Percentiles rank a stretch among this genome's conserved stretches.
Evolutionary conservation across 2,329 filamentous ascomycete genomes (phyloP).

Genomic region (Aspergillus tanneri): DNA sequence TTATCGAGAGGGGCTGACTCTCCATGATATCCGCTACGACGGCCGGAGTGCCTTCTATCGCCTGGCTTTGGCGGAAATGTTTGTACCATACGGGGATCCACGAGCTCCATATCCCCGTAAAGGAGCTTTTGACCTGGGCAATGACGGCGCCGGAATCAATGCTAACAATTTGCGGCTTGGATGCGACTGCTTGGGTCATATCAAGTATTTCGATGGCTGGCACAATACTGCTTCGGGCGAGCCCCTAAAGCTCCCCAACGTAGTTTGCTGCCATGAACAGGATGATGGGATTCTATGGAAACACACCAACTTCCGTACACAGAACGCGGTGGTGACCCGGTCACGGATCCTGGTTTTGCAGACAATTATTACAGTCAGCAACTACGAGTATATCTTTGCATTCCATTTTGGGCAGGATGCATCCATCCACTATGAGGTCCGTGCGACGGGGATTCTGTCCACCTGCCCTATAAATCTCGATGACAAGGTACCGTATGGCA

Average conservation of each 20-base stretch:
- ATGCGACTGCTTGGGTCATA: slow-evolving; percentile 47
- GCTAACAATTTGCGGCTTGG: slow-evolving; percentile 45
- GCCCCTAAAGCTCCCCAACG: slow-evolving; percentile 42
- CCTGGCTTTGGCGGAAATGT: slow-evolving; percentile 46
- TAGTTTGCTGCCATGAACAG: slow-evolving; percentile 44
- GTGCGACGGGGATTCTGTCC: slow-evolving; percentile 49
- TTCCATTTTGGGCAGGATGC: slow-evolving; percentile 46
- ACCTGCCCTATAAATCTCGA: slow-evolving; percentile 39
- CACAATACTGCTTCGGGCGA: slow-evolving; percentile 36
- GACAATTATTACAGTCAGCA: slow-evolving; percentile 43
- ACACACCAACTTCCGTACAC: slow-evolving; percentile 41
- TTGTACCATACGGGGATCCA: slow-evolving; percentile 47
- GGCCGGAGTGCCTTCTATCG: slow-evolving; percentile 44
- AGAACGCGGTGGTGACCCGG: slow-evolving; percentile 35
- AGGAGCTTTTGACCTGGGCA: slow-evolving; percentile 47
- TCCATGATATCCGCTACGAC: slow-evolving; percentile 45
- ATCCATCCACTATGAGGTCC: slow-evolving; percentile 43
- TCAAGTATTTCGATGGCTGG: slow-evolving; percentile 47
- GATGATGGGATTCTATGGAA: slow-evolving; percentile 44
- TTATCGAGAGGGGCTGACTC: slow-evolving; percentile 45
- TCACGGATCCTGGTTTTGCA: slow-evolving; percentile 39
- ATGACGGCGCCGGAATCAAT: slow-evolving; percentile 44
- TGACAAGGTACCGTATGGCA: slow-evolving; percentile 40
- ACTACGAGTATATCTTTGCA: slow-evolving; percentile 48
- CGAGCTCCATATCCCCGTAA: slow-evolving; percentile 45